A percentile compares a stretch with the other conserved stretches of the same genome.
Evolutionary conservation across 805 yeast genomes (phyloP).

Genomic region (Cephaloascus fragrans): DNA sequence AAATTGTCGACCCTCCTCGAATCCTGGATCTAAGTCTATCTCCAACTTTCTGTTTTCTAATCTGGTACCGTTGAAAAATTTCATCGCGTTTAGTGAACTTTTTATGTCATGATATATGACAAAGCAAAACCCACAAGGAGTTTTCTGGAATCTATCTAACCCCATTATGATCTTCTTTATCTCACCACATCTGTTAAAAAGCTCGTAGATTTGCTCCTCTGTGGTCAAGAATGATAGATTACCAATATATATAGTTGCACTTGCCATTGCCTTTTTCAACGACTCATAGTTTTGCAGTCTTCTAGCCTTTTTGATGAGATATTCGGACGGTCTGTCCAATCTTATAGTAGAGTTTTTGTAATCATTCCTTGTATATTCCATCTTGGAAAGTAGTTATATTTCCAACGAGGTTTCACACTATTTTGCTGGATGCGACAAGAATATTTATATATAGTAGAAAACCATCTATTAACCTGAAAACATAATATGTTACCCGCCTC

Average conservation of each 20-base stretch:
- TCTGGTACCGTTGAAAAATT: conserved; percentile 71
- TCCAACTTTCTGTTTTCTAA: conserved; percentile 76
- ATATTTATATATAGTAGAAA: no score
- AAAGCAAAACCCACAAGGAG: conserved; percentile 97
- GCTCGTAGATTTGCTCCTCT: conserved; percentile 87
- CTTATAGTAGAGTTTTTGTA: conserved; percentile 59
- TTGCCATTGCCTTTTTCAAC: conserved; percentile 52
- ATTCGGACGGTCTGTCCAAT: conserved; percentile 63
- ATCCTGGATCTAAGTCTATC: conserved; percentile 94
- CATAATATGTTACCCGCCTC: no score
- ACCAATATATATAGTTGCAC: conserved; percentile 84
- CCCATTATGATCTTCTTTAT: conserved; percentile 88
- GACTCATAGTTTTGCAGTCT: conserved; percentile 43
- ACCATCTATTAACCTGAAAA: no score
- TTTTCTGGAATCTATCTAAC: conserved; percentile 75
- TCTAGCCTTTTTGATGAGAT: conserved; percentile 58
- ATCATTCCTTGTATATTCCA: not conserved
- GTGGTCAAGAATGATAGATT: conserved; percentile 84
- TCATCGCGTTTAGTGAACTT: conserved; percentile 75
- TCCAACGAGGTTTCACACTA: no score
- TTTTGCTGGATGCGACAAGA: no score
- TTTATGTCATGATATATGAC: conserved; percentile 62
- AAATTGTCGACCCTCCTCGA: conserved; percentile 89
- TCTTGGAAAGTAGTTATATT: no score
- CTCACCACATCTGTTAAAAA: conserved; percentile 75